Conservation (phyloP, 441 rosid genomes). For the Bocquillonia castaneifolia region DNA sequence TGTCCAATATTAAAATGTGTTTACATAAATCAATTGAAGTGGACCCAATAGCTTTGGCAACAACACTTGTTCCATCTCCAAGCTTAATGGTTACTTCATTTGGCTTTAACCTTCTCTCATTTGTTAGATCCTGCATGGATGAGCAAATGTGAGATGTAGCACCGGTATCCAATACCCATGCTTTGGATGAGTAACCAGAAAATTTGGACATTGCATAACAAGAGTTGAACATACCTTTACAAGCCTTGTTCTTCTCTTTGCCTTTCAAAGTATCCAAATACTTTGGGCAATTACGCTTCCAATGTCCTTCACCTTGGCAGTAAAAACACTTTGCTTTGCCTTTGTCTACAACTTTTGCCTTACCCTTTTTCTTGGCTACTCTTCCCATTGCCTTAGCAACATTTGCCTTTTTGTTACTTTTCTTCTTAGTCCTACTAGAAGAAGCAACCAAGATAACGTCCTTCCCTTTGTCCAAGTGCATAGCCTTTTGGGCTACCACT, state of each 20-base stretch:
- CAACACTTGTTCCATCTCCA: not conserved
- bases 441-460: not conserved
- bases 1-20: too few relatives aligned
- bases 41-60: not conserved
- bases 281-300: not conserved
- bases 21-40: not conserved
- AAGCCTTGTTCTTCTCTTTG: not conserved
- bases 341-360: not conserved
- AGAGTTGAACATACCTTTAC: not conserved
- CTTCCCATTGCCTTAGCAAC: too few relatives aligned
- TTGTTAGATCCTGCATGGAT: not conserved
- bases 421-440: not conserved
- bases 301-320: not conserved
- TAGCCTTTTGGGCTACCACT: not conserved
- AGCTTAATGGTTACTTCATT: not conserved
- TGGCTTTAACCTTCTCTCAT: too few relatives aligned
- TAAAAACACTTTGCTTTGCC: not conserved
- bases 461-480: not conserved
- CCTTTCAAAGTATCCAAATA: not conserved
- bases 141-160: not conserved
- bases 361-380: not conserved
- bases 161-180: not conserved
- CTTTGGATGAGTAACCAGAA: not conserved
- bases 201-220: not conserved
- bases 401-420: too few relatives aligned